Base-by-base conservation (phyloP, 164 flowering plant species). In the Magnolia officinalis region DNA sequence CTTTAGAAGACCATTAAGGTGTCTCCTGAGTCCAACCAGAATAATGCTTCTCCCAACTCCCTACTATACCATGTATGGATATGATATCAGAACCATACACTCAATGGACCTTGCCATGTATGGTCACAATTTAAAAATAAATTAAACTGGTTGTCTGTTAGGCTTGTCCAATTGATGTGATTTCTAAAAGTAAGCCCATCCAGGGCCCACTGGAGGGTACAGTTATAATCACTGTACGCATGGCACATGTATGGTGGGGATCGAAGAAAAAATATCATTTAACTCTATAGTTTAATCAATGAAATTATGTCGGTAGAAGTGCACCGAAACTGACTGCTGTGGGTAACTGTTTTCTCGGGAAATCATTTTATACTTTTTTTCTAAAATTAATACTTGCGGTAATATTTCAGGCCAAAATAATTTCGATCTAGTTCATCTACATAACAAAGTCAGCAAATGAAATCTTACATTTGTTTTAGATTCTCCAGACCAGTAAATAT, bases 401-500 rank as follows among this genome's bases (percentile, higher is more conserved):
- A 37, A 37, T 37, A 3, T 37, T 37, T 37, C 45, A 37, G 6
- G 45, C 45, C 45, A 3, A 37, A 37, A 37, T 37, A 58, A 19
- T 58, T 58, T 11, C 19, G 3, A 19, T 7, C 19, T 7, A 58
- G 19, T 58, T 58, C 63, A 58, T 14, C 63, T 19, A 69, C 45
- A 37, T 37, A 37, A 37, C 45, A 31, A 13, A 31, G 13, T 49
- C 37, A 49, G 37, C n/a, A 13, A 16, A 18, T 8, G 49, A 70
- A 31, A 52, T 26, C 87, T 59, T 90, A 94, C 97, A 94, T 85
- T 75, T 83, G 88, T 81, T 78, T 87, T 23, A 94, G 83, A 81
- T 81, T 80, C 68, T 78, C 73, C 16, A 91, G 79, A 73, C 87
- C 91, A 23, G 77, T 82, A 70, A 94, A 94, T 50, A 92, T 88